Conservation (phyloP, 1,284 basidiomycete genomes). For the Cystobasidium sp. region DNA sequence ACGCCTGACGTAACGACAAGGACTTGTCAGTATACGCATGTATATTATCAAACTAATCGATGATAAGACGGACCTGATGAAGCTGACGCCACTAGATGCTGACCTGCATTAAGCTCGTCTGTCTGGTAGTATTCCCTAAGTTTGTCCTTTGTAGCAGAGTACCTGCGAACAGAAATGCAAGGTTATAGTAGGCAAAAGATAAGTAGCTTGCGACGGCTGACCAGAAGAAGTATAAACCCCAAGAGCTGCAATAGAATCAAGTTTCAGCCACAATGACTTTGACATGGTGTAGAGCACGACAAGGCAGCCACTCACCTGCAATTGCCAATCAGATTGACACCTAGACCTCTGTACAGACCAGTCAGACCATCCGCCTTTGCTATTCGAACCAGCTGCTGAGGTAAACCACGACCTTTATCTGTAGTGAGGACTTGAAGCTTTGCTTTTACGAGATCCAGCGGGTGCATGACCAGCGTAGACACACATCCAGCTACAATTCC, state of each 20-base stretch:
- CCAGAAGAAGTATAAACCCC: conserved; percentile 98
- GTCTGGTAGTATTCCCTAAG: conserved; percentile 66
- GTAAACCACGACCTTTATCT: conserved; percentile 66
- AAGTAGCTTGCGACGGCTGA: conserved; percentile 62
- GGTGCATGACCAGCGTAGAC: conserved; percentile 96
- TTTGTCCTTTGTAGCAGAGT: conserved; percentile 10
- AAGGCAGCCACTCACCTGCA: conserved; percentile 58
- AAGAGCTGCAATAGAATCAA: conserved; percentile 59
- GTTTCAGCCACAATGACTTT: neutral
- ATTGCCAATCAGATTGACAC: conserved; percentile 91
- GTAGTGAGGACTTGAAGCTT: conserved; percentile 80
- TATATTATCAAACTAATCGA: neutral
- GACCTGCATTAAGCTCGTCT: conserved; percentile 68
- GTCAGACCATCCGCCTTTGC: conserved; percentile 75
- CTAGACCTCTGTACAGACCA: conserved; percentile 88
- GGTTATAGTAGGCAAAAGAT: too few species aligned
- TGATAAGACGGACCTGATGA: conserved; percentile 75
- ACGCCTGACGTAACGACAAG: conserved; percentile 67
- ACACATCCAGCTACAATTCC: conserved; percentile 91
- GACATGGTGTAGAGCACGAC: neutral
- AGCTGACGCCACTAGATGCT: conserved; percentile 87
- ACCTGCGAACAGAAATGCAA: too few species aligned
- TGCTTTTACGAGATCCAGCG: conserved; percentile 93
- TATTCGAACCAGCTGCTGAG: conserved; percentile 73
- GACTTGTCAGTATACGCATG: neutral